A percentile compares a stretch with the other conserved stretches of the same genome.
These are phyloP conservation scores for Cryptosporidium canis DNA, from an alignment of 169 alveolate species.

Conservation along the genomic window DNA sequence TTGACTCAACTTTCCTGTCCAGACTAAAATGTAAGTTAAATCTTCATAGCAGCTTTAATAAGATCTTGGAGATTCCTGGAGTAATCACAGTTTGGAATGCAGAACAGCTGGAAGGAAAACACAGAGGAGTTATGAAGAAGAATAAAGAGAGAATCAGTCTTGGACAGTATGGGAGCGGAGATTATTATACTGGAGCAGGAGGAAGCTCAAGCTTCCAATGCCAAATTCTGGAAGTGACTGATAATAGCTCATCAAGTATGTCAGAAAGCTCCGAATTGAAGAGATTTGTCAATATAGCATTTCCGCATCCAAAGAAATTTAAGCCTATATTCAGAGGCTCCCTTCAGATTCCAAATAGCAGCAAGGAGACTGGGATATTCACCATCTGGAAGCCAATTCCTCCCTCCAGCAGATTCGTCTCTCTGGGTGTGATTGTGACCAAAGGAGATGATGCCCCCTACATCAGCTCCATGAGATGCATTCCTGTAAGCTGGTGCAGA, in stretches of 20 bases:
- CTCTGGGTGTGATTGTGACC: slow-evolving; percentile 38
- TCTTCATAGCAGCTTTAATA: slow-evolving; percentile 27
- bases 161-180: slow-evolving; percentile 40
- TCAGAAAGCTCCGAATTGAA: slow-evolving; percentile 59
- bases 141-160: slow-evolving; percentile 38
- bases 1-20: slow-evolving; percentile 22
- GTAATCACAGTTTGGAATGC: slow-evolving; percentile 38
- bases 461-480: slow-evolving; percentile 10
- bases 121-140: slow-evolving; percentile 68
- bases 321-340: slow-evolving; percentile 61
- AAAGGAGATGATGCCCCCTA: slow-evolving; percentile 36
- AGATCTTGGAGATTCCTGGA: slow-evolving; percentile 38
- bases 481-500: slow-evolving; percentile 63
- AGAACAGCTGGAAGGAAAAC: slow-evolving; percentile 57
- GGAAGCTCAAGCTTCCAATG: not conserved
- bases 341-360: not conserved
- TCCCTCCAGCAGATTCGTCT: slow-evolving; percentile 10
- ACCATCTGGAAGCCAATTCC: slow-evolving; percentile 68
- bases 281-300: slow-evolving; percentile 15
- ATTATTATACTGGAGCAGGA: not conserved
- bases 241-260: slow-evolving; percentile 55
- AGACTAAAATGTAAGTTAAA: slow-evolving; percentile 32
- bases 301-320: slow-evolving; percentile 50
- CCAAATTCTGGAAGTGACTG: slow-evolving; percentile 36
- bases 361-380: slow-evolving; percentile 27